Conservation (phyloP, 1,284 basidiomycete species). For the Phlebopus sp. region DNA sequence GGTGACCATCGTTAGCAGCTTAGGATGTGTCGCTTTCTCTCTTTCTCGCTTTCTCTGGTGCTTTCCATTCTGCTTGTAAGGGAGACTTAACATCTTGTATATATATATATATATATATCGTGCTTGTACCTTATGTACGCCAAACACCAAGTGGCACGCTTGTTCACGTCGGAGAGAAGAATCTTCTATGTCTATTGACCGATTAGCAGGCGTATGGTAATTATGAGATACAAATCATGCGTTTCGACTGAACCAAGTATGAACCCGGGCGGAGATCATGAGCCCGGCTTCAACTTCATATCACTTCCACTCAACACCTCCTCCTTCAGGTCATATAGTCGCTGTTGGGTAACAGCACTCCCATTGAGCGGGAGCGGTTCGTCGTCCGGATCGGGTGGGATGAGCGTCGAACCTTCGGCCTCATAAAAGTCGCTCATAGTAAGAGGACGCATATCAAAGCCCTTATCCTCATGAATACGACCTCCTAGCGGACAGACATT, state of each 20-base stretch:
- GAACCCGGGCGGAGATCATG: slow-evolving; percentile 7
- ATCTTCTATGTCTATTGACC: slow-evolving; percentile 1
- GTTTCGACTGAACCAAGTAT: background rate
- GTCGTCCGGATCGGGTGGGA: slow-evolving; percentile 27
- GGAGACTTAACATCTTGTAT: no score
- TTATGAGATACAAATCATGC: background rate
- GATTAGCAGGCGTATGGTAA: background rate
- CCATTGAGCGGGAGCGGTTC: slow-evolving; percentile 19
- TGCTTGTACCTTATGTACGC: no score
- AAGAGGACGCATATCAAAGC: slow-evolving; percentile 73
- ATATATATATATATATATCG: no score
- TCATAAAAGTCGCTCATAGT: slow-evolving; percentile 68
- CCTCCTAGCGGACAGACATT: background rate
- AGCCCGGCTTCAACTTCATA: background rate
- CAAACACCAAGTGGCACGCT: no score
- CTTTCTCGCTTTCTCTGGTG: no score
- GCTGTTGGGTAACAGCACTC: background rate
- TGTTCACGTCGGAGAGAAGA: background rate
- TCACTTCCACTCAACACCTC: background rate
- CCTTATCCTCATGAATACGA: slow-evolving; percentile 39
- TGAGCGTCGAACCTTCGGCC: slow-evolving; percentile 47
- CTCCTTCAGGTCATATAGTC: background rate
- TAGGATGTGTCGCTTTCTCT: no score
- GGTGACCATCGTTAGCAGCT: no score
- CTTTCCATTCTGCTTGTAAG: no score